Evolutionary conservation across 805 yeast species (phyloP).

Genomic region (Millerago galiae): DNA sequence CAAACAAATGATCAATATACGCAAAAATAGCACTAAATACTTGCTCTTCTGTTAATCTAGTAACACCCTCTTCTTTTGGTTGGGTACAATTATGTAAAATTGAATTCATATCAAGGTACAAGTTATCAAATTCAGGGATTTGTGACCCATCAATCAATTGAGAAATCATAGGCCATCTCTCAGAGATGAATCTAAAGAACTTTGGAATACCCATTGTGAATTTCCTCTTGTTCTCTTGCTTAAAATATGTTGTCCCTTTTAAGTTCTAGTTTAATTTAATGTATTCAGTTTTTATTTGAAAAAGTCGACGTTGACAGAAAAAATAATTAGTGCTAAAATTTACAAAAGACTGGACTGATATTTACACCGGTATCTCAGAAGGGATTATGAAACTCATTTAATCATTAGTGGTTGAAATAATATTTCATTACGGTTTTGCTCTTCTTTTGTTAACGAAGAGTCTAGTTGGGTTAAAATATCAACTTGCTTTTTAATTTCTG

Average conservation of each 20-base stretch:
- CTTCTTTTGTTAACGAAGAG: background rate
- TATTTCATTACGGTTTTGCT: background rate
- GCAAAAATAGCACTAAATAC: conserved; percentile 90
- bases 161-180: conserved; percentile 96
- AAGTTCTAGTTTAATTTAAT: background rate
- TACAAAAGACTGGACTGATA: conserved; percentile 6
- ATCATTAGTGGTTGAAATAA: too few species aligned
- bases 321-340: conserved; percentile 4
- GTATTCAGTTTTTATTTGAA: background rate
- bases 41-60: conserved; percentile 78
- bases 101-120: conserved; percentile 96
- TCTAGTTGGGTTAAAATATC: conserved; percentile 1
- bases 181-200: conserved; percentile 93
- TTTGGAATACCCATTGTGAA: conserved; percentile 81
- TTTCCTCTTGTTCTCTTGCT: background rate
- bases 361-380: background rate
- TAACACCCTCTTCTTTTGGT: conserved; percentile 61
- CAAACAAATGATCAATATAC: conserved; percentile 89
- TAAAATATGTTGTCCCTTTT: background rate
- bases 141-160: conserved; percentile 76
- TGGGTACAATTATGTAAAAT: conserved; percentile 93
- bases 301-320: background rate
- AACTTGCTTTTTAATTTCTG: background rate
- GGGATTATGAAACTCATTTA: too few species aligned
- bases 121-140: conserved; percentile 89